These are phyloP conservation scores for Leptosphaerulina australis DNA, from an alignment of 2,329 filamentous ascomycete species.

Conservation along the genomic window DNA sequence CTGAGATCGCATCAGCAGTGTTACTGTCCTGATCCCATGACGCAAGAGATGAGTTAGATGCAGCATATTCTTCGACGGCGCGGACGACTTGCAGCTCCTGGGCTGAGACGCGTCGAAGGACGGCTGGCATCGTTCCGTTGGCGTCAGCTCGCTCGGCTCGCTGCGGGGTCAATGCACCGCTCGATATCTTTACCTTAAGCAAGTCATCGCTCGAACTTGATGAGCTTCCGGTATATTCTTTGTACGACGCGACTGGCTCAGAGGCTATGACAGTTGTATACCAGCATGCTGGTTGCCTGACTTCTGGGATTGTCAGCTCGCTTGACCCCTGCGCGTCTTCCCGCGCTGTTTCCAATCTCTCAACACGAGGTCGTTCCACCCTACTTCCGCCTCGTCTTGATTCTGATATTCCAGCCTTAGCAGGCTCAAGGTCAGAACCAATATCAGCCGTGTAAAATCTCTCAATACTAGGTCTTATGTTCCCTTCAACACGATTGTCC, in stretches of 20 bases:
- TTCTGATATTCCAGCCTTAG: neutral
- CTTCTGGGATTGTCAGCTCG: conserved; percentile 20
- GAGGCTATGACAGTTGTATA: conserved; percentile 12
- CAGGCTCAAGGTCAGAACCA: neutral
- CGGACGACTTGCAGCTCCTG: conserved; percentile 40
- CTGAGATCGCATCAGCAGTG: conserved; percentile 33
- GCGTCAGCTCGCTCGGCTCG: conserved; percentile 8
- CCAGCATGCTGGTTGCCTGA: conserved; percentile 13
- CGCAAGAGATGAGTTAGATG: conserved; percentile 39
- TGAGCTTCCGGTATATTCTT: conserved; percentile 13
- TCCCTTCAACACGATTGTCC: neutral
- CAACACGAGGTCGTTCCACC: conserved; percentile 20
- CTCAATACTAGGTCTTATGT: neutral
- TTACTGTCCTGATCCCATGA: conserved; percentile 42
- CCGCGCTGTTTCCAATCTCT: conserved; percentile 16
- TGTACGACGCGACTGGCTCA: conserved; percentile 14
- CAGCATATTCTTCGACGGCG: conserved; percentile 39
- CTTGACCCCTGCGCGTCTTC: conserved; percentile 16
- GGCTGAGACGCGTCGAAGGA: conserved; percentile 19
- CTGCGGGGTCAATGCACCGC: conserved; percentile 12
- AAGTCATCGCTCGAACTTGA: conserved; percentile 9
- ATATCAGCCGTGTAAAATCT: conserved; percentile 8
- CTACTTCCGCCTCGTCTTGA: conserved; percentile 16
- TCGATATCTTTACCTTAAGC: conserved; percentile 11
- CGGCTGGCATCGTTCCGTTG: conserved; percentile 6